A percentile compares a stretch with the other conserved stretches of the same genome.
phyloP scores from a whole-genome alignment of 768 basidiomycete species.

The Exsudoporus frostii region DNA sequence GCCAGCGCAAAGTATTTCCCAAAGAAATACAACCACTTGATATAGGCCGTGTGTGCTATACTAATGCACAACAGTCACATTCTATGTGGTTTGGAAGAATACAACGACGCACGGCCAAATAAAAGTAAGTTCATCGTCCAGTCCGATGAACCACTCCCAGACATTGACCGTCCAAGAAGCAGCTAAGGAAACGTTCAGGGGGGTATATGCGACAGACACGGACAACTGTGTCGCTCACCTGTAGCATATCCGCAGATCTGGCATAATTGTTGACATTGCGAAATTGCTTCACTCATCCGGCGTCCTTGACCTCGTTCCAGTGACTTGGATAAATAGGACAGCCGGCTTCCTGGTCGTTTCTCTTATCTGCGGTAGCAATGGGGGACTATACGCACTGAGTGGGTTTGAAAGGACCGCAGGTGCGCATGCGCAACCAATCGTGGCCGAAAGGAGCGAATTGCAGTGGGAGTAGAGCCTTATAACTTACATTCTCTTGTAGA shows the following conservation, averaged over 20 bases:
- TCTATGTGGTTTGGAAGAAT: neutral
- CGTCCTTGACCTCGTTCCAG: neutral
- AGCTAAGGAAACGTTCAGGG: neutral
- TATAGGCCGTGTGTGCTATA: slow-evolving; percentile 9
- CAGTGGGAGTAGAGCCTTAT: neutral
- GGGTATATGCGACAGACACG: neutral
- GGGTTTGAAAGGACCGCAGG: neutral
- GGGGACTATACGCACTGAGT: neutral
- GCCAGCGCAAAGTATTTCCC: slow-evolving; percentile 19
- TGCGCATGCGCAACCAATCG: neutral
- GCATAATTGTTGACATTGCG: neutral
- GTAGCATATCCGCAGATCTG: slow-evolving; percentile 7
- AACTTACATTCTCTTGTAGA: neutral
- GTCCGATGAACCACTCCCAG: slow-evolving; percentile 21
- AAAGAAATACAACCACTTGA: slow-evolving; percentile 30
- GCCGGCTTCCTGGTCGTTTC: neutral
- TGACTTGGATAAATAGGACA: neutral
- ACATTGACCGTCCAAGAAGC: slow-evolving; percentile 4
- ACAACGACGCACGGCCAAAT: slow-evolving; percentile 23
- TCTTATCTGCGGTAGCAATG: neutral
- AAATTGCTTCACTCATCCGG: neutral
- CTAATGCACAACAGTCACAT: neutral
- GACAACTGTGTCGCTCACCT: neutral
- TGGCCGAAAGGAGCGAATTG: neutral
- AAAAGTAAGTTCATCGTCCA: slow-evolving; percentile 18